Conservation (phyloP, 345 rosid genomes). For the Theobroma cacao region DNA sequence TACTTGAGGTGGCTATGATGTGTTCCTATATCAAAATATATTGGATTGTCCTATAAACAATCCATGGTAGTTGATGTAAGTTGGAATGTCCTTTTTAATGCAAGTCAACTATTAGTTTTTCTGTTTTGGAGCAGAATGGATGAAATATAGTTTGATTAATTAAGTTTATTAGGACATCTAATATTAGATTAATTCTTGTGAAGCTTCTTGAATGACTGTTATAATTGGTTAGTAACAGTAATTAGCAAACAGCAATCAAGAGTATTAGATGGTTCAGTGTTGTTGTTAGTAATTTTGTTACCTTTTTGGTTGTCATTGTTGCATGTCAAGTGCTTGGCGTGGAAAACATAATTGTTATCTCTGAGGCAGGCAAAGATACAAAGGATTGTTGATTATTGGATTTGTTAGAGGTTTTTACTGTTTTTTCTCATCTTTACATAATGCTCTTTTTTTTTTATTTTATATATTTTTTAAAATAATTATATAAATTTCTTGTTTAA, state of each 20-base stretch:
- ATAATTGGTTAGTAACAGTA: neutral
- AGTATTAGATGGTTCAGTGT: conserved; percentile 5
- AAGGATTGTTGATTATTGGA: neutral
- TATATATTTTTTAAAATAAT: neutral
- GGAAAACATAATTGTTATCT: neutral
- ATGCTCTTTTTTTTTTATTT: neutral
- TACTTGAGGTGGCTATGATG: neutral
- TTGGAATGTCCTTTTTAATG: conserved; percentile 20
- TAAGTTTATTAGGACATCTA: conserved; percentile 1
- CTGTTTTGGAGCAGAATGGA: neutral
- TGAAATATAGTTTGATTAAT: neutral
- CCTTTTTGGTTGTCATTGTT: conserved; percentile 3
- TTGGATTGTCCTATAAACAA: conserved; percentile 6
- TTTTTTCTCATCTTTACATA: neutral
- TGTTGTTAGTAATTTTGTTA: neutral
- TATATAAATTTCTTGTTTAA: neutral
- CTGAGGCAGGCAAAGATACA: neutral
- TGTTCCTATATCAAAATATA: neutral
- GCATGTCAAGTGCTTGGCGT: conserved; percentile 2
- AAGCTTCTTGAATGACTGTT: neutral
- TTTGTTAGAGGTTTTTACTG: neutral
- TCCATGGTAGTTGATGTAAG: conserved; percentile 17
- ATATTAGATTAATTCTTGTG: neutral
- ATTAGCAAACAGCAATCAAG: neutral
- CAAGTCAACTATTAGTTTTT: conserved; percentile 19